These are phyloP conservation scores for Diaporthe caulivora DNA, from an alignment of 2,329 filamentous ascomycete species.

Conservation along the genomic window DNA sequence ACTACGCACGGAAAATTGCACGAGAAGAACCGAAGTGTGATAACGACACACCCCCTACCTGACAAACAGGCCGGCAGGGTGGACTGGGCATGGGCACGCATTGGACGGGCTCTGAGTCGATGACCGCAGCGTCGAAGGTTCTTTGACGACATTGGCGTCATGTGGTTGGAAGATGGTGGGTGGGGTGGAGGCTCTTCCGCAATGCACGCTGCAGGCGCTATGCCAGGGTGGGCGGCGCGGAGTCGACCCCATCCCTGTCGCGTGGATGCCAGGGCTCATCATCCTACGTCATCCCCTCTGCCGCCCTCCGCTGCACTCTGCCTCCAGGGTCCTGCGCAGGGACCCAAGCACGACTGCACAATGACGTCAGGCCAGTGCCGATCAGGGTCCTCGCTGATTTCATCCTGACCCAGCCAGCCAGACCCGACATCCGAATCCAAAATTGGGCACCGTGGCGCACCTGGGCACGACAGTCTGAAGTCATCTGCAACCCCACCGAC, in stretches of 20 bases:
- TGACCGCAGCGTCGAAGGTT: slow-evolving; percentile 19
- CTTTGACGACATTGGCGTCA: slow-evolving; percentile 33
- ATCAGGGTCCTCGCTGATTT: slow-evolving; percentile 24
- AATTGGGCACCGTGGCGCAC: slow-evolving; percentile 1
- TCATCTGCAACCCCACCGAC: slow-evolving; percentile 33
- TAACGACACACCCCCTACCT: slow-evolving; percentile 10
- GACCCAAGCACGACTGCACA: neutral
- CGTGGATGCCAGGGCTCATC: slow-evolving; percentile 7
- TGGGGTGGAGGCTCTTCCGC: slow-evolving; percentile 20
- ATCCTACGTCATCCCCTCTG: slow-evolving; percentile 11
- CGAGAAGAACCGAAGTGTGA: neutral
- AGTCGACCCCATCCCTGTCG: slow-evolving; percentile 6
- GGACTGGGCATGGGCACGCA: neutral
- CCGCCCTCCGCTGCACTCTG: slow-evolving; percentile 4
- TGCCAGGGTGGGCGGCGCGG: neutral
- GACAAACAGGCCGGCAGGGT: neutral
- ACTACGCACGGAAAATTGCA: neutral
- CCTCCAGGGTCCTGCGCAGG: slow-evolving; percentile 30
- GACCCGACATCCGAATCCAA: slow-evolving; percentile 29
- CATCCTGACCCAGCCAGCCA: slow-evolving; percentile 25
- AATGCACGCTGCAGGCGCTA: slow-evolving; percentile 1
- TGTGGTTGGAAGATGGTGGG: slow-evolving; percentile 28
- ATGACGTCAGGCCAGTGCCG: slow-evolving; percentile 32
- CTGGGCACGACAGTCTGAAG: slow-evolving; percentile 31
- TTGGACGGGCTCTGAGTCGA: slow-evolving; percentile 24